Evolutionary conservation across 1,284 basidiomycete species (phyloP).

Genomic region (Fomitopsis pinicola): DNA sequence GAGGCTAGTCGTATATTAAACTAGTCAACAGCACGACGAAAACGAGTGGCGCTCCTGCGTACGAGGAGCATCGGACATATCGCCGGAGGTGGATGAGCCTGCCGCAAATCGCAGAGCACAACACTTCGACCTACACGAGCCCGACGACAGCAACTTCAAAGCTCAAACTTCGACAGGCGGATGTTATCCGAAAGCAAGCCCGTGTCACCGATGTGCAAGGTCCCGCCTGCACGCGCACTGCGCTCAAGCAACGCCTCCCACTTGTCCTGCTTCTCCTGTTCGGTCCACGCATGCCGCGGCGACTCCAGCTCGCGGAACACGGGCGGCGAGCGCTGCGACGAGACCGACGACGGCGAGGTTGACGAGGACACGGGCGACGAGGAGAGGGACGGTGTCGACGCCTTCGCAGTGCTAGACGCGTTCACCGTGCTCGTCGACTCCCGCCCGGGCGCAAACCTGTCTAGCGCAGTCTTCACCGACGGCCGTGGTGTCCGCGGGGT

Average conservation of each 20-base stretch:
- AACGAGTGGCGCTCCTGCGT: not conserved
- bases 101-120: not conserved
- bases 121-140: not conserved
- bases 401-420: slow-evolving; percentile 23
- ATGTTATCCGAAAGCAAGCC: slow-evolving; percentile 42
- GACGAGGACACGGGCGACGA: slow-evolving; percentile 12
- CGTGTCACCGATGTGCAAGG: slow-evolving; percentile 48
- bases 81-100: not conserved
- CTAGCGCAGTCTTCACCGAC: slow-evolving; percentile 14
- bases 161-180: slow-evolving; percentile 30
- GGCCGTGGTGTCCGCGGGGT: slow-evolving; percentile 22
- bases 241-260: slow-evolving; percentile 65
- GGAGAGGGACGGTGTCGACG: slow-evolving; percentile 14
- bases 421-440: slow-evolving; percentile 26
- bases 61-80: not conserved
- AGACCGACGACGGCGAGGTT: slow-evolving; percentile 16
- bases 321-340: slow-evolving; percentile 27
- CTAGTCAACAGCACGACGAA: not conserved
- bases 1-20: not conserved
- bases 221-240: slow-evolving; percentile 65
- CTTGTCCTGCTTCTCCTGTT: slow-evolving; percentile 62
- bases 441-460: slow-evolving; percentile 14
- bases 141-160: not conserved
- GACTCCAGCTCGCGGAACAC: slow-evolving; percentile 48
- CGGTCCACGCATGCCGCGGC: slow-evolving; percentile 39